These are phyloP conservation scores for Sclerotiophoma versabilis DNA, from an alignment of 2,329 filamentous ascomycete genomes.

Conservation along the genomic window DNA sequence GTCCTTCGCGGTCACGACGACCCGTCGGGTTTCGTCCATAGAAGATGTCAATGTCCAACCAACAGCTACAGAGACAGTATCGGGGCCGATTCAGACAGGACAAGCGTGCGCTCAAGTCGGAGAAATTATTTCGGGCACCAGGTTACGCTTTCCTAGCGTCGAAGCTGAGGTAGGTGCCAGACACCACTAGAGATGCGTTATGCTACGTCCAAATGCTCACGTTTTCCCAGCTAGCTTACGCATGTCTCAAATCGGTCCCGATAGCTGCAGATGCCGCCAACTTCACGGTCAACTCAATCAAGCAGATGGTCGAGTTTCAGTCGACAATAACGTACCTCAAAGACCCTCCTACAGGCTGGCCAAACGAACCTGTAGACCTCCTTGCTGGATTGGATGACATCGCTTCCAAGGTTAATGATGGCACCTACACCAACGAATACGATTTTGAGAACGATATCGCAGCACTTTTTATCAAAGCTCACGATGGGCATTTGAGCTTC, in stretches of 20 bases:
- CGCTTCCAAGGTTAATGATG: constrained; percentile 36
- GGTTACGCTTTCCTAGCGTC: constrained; percentile 28
- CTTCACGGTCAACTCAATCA: constrained; percentile 39
- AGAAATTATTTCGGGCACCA: constrained; percentile 21
- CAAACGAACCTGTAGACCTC: constrained; percentile 50
- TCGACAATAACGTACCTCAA: constrained; percentile 52
- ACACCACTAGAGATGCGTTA: neutral
- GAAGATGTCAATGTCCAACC: constrained; percentile 37
- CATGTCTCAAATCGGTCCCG: constrained; percentile 49
- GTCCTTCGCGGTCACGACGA: constrained; percentile 1
- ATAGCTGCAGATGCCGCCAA: constrained; percentile 36
- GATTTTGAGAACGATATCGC: constrained; percentile 52
- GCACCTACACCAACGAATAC: constrained; percentile 50
- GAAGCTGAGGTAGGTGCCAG: constrained; percentile 36
- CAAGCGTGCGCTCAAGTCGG: constrained; percentile 40
- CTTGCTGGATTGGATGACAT: constrained; percentile 48
- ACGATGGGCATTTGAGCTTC: constrained; percentile 48
- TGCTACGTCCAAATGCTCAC: constrained; percentile 1
- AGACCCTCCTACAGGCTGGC: constrained; percentile 46
- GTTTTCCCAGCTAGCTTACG: constrained; percentile 34
- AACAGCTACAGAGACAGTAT: constrained; percentile 33
- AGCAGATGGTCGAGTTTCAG: constrained; percentile 50
- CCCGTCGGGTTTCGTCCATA: constrained; percentile 22
- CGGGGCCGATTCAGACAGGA: constrained; percentile 40
- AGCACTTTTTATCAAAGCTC: constrained; percentile 38